Evolutionary conservation across 1,139 yeast species (phyloP).

Genomic region (Lodderomyces jiufengensis): DNA sequence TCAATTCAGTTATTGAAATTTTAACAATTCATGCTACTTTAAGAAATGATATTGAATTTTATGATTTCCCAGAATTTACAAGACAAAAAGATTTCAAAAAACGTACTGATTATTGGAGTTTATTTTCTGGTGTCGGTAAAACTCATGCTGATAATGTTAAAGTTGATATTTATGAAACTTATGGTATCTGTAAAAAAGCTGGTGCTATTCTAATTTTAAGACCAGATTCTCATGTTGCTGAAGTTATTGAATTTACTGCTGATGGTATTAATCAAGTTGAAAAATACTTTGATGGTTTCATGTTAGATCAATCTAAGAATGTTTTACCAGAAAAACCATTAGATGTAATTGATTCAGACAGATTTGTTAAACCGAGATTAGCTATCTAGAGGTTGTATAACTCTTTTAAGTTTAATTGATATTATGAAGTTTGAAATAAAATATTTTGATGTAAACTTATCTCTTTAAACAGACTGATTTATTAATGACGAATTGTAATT

Average conservation of each 20-base stretch:
- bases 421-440: too few relatives aligned
- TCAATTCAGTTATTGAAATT: conserved; percentile 22
- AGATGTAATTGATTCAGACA: conserved; percentile 8
- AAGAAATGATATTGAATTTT: conserved; percentile 20
- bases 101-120: conserved; percentile 30
- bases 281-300: conserved; percentile 19
- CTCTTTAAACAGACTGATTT: too few relatives aligned
- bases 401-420: too few relatives aligned
- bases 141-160: conserved; percentile 11
- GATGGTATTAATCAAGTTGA: conserved; percentile 20
- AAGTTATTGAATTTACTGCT: conserved; percentile 16
- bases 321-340: conserved; percentile 9
- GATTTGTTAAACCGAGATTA: conserved; percentile 13
- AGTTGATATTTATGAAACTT: conserved; percentile 17
- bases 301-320: conserved; percentile 18
- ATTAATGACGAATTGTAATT: too few relatives aligned
- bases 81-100: conserved; percentile 23
- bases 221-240: conserved; percentile 34
- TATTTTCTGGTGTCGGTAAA: conserved; percentile 21
- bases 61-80: conserved; percentile 26
- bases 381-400: conserved; percentile 9
- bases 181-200: conserved; percentile 21
- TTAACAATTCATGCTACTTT: conserved; percentile 20
- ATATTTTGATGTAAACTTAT: too few relatives aligned
- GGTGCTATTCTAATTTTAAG: conserved; percentile 27